Evolutionary conservation across 495 filamentous ascomycete genomes (phyloP), one percentile per base, ranked within the genome.

Genomic region (Achaetomiella virescens): DNA sequence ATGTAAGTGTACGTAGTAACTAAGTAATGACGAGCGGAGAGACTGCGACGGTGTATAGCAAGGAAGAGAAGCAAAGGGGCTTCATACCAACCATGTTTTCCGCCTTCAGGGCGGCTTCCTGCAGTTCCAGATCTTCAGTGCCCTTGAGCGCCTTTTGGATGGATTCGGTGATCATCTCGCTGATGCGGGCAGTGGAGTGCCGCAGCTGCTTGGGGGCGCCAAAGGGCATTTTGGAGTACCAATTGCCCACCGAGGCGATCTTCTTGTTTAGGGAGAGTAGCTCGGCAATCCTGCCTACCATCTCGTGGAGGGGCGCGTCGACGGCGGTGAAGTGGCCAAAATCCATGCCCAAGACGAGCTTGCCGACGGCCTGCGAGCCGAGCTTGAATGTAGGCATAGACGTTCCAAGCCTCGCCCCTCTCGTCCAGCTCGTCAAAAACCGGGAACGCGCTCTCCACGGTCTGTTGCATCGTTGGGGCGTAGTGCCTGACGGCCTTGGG

Each of bases 381-480:
- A 84, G 70, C 65, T 84, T 84, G 15, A 83, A 82, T 84, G 47
- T 78, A 83, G 36, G 74, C 76, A 52, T 84, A 84, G 9, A 78
- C 79, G 61, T 84, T 84, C 70, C 70, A 82, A 0, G 80, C 72
- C 52, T 78, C 70, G 1, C 60, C 74, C 15, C 67, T 60, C 27
- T 70, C 53, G 56, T 80, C 77, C 10, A 84, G 61, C 45, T 73
- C 69, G 55, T 84, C 81, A 33, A 84, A 81, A 1, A 82, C 75
- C 9, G 55, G 62, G 55, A 79, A 81, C 11, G 72, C 35, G 20
- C 72, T 61, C 29, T 75, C 65, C 0, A 73, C 74, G 0, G 71
- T 70, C 8, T 67, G 48, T 48, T 83, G 78, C 76, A 84, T 82
- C 1, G 70, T 70, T 2, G 79, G 77, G 0, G 77, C 71, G 48